These are phyloP conservation scores for Candida xyloterini DNA, from an alignment of 805 yeast genomes.

Conservation along the genomic window DNA sequence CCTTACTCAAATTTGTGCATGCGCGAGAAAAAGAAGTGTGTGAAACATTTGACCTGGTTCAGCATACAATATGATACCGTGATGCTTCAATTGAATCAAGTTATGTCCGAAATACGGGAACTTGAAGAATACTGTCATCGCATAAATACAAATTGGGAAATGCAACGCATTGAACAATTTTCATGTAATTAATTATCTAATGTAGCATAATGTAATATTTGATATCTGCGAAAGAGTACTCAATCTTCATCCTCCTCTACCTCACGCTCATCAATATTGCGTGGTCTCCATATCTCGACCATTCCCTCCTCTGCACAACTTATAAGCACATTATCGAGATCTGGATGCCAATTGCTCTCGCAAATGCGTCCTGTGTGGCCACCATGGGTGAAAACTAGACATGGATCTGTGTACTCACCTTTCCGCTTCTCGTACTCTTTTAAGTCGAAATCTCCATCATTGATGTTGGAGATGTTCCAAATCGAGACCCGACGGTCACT, in stretches of 20 bases:
- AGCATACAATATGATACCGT: constrained; percentile 35
- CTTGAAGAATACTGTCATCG: constrained; percentile 26
- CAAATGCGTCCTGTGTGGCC: constrained; percentile 75
- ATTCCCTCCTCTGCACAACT: constrained; percentile 75
- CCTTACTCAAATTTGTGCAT: constrained; percentile 39
- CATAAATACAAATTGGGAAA: constrained; percentile 30
- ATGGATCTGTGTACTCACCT: constrained; percentile 66
- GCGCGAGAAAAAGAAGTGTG: constrained; percentile 53
- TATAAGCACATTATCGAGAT: constrained; percentile 53
- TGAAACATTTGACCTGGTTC: constrained; percentile 42
- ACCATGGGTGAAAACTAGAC: constrained; percentile 76
- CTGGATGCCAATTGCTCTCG: constrained; percentile 68
- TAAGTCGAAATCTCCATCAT: constrained; percentile 51
- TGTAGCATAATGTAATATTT: neutral
- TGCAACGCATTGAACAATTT: constrained; percentile 33
- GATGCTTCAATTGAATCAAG: constrained; percentile 31
- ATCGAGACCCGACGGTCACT: constrained; percentile 65
- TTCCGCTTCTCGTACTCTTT: constrained; percentile 52
- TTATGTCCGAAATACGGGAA: constrained; percentile 19
- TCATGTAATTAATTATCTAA: neutral
- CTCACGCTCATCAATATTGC: constrained; percentile 42
- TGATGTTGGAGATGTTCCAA: constrained; percentile 69
- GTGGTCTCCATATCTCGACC: constrained; percentile 74
- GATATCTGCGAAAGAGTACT: constrained; percentile 2
- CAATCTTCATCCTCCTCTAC: constrained; percentile 38